A percentile compares a stretch with the other conserved stretches of the same genome.
These are phyloP conservation scores for Hymenoscyphus albidus DNA, from an alignment of 2,329 filamentous ascomycete species.

Conservation along the genomic window DNA sequence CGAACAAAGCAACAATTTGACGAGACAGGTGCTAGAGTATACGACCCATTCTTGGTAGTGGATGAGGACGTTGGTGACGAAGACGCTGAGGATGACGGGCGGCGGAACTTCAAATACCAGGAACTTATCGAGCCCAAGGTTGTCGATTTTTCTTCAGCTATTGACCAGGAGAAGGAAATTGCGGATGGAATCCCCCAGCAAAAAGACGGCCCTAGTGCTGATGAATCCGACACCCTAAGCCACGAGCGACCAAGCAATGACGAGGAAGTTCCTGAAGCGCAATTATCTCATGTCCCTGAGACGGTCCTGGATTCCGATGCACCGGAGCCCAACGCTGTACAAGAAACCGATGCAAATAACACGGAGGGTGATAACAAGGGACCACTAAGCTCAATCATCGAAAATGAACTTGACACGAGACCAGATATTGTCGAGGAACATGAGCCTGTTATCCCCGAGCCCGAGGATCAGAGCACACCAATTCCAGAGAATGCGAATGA, in stretches of 20 bases:
- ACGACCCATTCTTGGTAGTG: conserved; percentile 73
- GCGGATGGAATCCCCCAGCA: conserved; percentile 12
- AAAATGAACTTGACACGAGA: background rate
- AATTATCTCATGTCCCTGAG: conserved; percentile 30
- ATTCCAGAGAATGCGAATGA: background rate
- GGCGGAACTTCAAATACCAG: conserved; percentile 54
- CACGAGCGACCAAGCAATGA: conserved; percentile 9
- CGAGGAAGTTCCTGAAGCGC: conserved; percentile 21
- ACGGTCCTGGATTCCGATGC: conserved; percentile 26
- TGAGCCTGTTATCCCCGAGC: background rate
- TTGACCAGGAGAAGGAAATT: conserved; percentile 27
- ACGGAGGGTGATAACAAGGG: background rate
- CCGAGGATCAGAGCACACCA: background rate
- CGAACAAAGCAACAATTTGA: conserved; percentile 58
- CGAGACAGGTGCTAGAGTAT: conserved; percentile 67
- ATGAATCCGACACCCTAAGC: conserved; percentile 20
- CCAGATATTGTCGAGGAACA: background rate
- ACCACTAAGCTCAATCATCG: background rate
- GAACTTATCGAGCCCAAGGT: conserved; percentile 68
- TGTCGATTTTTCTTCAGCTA: conserved; percentile 41
- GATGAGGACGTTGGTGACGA: conserved; percentile 59
- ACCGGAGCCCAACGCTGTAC: conserved; percentile 9
- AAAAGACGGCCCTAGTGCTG: conserved; percentile 16
- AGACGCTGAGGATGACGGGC: conserved; percentile 54
- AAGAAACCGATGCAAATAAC: background rate